Base-by-base conservation (phyloP, 2,329 filamentous ascomycete genomes). In the Sarocladiaceae sp. region DNA sequence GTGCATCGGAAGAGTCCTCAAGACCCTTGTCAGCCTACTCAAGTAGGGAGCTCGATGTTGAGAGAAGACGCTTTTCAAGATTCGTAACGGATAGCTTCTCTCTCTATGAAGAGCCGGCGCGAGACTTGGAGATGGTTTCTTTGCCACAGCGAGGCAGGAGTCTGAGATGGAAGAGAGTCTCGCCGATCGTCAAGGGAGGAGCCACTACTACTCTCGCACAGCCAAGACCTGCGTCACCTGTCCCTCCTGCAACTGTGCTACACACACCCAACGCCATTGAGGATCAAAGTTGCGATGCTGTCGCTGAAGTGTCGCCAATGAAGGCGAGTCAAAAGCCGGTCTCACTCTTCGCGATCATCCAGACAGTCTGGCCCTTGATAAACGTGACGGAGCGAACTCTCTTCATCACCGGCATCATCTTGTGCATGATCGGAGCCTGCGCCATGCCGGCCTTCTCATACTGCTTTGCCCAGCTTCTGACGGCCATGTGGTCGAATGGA, bases 401-500 rank as follows among this genome's bases (percentile, higher is more conserved):
- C 11, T 64, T 94, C 1, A 21, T 83, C 0, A 44, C 76, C 2
- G 87, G 82, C 2, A 63, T 88, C 9, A n/a, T 76, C 0, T 71
- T 75, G 34, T 80, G 83, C 23, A 54, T 84, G 1, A 53, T 83
- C 0, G 80, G 86, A 37, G 83, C 86, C 3, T 76, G 72, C 3
- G 72, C 77, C 20, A 85, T 83, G 0, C 86, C 89, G 0, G 67
- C 78, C 0, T 96, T 96, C 54, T 83, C 88, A 0, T 88, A 76
- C 58, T 70, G 85, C 7, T 82, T 95, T 42, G 78, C 88, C 0
- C 78, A 82, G 45, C 73, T 96, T 0, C 72, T 95, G 0, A 65
- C 69, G 2, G 82, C 82, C 0, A 88, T 93, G 58, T 87, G 83
- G 62, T 60, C 74, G 0, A 55, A 69, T 0, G 61, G 61, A 0